Base-by-base conservation (phyloP, 1,284 basidiomycete species). In the Wallemia ichthyophaga region DNA sequence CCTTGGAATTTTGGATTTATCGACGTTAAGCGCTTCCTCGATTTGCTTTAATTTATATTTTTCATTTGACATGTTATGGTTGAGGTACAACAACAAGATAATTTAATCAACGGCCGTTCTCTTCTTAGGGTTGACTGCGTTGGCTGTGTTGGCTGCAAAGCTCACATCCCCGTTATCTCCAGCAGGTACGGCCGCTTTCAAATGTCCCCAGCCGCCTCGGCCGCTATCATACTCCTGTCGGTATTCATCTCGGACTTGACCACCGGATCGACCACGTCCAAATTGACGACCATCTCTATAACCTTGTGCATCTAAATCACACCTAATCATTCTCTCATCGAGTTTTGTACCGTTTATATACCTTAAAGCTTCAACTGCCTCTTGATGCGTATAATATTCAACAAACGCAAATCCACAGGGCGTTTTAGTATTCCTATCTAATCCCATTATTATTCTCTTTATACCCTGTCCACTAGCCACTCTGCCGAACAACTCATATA, bases 321-420 rank as follows among this genome's bases (percentile, higher is more conserved):
- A 96, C 57, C 94, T 84, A 63, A 99, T 94, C 64, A 99, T 85
- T 26, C 94, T 83, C 70, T 99, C 94, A 71, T 99, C 94, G n/a
- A 99, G 79, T 72, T 98, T 98, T 28, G 92, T 94, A 17, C 92
- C 92, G 58, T 83, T 88, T 62, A 98, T 81, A 70, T 95, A 92
- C 56, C 85, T 81, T 77, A 98, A 80, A 64, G 83, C 83, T 55
- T 88, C 85, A 26, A 95, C 75, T 19, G 94, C 94, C 70, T 98
- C 92, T 3, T 81, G 76, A 67, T 96, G 89, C 9, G 86, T 87
- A 70, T 96, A 98, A 70, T 88, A 99, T 69, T 99, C 94, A 61
- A 99, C 94, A 67, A 99, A 99, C 65, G 92, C 95, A 70, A 99
- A 99, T 0, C 94, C 94, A 68, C 94, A 99, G 0, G 94, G 94